Evolutionary conservation across 768 basidiomycete genomes (phyloP), one percentile per base, ranked within the genome.

Genomic region (Neoboletus magnificus): DNA sequence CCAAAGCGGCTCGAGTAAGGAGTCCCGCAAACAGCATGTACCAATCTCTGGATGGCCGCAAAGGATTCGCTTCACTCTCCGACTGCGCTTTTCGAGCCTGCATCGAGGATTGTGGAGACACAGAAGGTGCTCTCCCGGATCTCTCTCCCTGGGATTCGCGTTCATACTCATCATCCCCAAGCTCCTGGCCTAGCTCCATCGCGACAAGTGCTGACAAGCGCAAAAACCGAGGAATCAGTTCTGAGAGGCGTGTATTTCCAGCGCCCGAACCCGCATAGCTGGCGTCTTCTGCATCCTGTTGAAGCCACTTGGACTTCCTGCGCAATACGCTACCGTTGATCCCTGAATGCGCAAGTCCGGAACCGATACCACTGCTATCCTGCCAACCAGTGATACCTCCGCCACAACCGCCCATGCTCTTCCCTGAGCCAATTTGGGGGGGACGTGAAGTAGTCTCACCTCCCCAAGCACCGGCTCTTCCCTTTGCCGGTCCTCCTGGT

Each of bases 1-100:
- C 91, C 49, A 94, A 71, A 20, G 85, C 87, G 0, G 90, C 90
- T n/a, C 91, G 82, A 6, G 91, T 91, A 29, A 92, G 75, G 23
- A 95, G 74, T 2, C 88, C 85, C 0, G 82, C 82, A 16, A 93
- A 76, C 13, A 95, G 77, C 72, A 87, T 78, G 69, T 92, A 94
- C 92, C 92, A 94, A 59, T 85, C 83, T 25, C 81, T 73, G 27
- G 89, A 86, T 0, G 91, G 91, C 2, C 78, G 76, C 33, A 89
- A 69, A 0, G 86, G 84, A n/a, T 72, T 64, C 5, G 74, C 76
- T 42, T 77, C 78, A 61, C 74, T 70, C 55, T 74, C 66, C 6
- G 68, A 68, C 39, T 69, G 72, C 35, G 68, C 53, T 51, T 68
- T 62, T 23, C 65, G 65, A 37, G 51, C 42, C 0, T 52, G 56